These are phyloP conservation scores for Globisporangium spinosum DNA, from an alignment of 352 stramenopile genomes.

Conservation along the genomic window DNA sequence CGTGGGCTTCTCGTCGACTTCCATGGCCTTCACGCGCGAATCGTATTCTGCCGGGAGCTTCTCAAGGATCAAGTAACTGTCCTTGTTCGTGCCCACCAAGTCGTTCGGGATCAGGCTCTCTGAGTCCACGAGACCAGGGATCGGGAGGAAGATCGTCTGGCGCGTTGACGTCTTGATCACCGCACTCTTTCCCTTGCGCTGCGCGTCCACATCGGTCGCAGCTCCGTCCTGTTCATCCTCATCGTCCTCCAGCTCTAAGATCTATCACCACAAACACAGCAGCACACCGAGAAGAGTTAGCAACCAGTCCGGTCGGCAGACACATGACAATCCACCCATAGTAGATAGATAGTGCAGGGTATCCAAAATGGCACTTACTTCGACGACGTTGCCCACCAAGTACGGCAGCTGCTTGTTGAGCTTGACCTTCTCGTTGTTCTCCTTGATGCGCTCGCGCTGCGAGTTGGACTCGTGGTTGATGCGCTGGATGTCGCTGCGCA, in stretches of 20 bases:
- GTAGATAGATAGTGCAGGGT: neutral
- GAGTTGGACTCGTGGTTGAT: conserved; percentile 95
- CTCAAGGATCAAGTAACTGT: conserved; percentile 98
- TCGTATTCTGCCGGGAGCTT: conserved; percentile 99
- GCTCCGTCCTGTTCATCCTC: conserved; percentile 94
- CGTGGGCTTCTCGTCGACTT: conserved; percentile 93
- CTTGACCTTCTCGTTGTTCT: conserved; percentile 99
- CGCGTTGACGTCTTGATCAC: conserved; percentile 98
- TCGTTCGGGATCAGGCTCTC: conserved; percentile 95
- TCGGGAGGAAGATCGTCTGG: conserved; percentile 98
- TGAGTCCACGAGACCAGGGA: conserved; percentile 96
- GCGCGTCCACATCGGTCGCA: conserved; percentile 90
- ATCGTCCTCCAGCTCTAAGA: conserved; percentile 86
- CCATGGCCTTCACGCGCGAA: conserved; percentile 97
- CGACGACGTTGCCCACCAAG: conserved; percentile 98
- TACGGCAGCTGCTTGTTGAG: conserved; percentile 99
- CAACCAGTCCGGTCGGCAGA: neutral
- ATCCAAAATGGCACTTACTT: conserved; percentile 44
- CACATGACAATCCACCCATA: neutral
- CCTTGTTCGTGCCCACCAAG: conserved; percentile 99
- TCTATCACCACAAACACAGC: conserved; percentile 12
- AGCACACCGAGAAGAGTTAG: conserved; percentile 10
- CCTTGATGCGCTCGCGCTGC: conserved; percentile 94
- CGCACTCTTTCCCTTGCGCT: conserved; percentile 89
- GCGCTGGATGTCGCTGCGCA: conserved; percentile 95